Evolutionary conservation across 306 rosid species (phyloP).

Genomic region (Lotus japonicus): DNA sequence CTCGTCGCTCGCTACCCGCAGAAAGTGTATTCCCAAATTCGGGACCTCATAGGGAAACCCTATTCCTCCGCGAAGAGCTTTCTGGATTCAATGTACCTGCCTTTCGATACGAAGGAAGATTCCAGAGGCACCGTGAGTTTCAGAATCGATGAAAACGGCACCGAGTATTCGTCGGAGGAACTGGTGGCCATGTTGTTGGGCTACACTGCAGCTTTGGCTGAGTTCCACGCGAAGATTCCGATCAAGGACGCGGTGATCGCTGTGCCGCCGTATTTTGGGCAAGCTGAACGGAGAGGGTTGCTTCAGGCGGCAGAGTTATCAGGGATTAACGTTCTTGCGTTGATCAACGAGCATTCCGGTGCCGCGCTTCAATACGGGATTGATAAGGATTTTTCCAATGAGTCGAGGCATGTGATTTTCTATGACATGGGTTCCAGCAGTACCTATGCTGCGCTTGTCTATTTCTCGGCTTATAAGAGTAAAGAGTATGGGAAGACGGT

Average conservation of each 20-base stretch:
- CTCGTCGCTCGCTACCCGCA: constrained; percentile 82
- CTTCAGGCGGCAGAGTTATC: constrained; percentile 78
- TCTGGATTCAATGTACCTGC: constrained; percentile 66
- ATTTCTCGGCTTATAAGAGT: constrained; percentile 67
- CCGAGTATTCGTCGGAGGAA: constrained; percentile 65
- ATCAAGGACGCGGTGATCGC: constrained; percentile 78
- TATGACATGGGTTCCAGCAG: constrained; percentile 97
- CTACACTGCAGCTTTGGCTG: constrained; percentile 64
- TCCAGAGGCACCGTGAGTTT: constrained; percentile 57
- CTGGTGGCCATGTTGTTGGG: constrained; percentile 72
- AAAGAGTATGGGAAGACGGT: constrained; percentile 82
- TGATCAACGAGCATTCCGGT: constrained; percentile 89
- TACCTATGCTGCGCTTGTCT: constrained; percentile 81
- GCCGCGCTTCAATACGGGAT: constrained; percentile 98
- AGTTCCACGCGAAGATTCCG: constrained; percentile 78
- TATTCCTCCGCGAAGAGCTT: constrained; percentile 33
- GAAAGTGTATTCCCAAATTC: constrained; percentile 68
- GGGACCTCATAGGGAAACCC: constrained; percentile 82
- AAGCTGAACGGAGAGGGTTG: constrained; percentile 78
- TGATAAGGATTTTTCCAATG: constrained; percentile 87
- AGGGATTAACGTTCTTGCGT: constrained; percentile 74
- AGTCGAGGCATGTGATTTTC: constrained; percentile 74
- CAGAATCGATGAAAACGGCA: constrained; percentile 40
- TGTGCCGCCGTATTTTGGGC: constrained; percentile 94
- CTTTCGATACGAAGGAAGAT: constrained; percentile 59